Conservation (phyloP, 306 rosid genomes). For the Ormosia emarginata region DNA sequence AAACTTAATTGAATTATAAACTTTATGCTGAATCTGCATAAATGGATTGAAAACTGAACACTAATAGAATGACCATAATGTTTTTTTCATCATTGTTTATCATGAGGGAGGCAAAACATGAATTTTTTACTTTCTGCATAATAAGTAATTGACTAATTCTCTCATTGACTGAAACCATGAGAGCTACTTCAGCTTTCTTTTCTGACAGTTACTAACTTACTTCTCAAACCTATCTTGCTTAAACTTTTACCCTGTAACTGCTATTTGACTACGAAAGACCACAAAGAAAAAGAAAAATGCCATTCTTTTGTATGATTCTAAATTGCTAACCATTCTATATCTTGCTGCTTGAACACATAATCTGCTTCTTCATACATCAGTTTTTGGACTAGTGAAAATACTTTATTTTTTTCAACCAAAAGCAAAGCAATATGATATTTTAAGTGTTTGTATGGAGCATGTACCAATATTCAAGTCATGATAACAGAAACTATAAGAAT, state of each 20-base stretch:
- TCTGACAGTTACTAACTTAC: too few relatives aligned
- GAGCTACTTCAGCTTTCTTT: too few relatives aligned
- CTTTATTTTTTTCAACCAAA: neutral
- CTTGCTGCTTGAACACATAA: neutral
- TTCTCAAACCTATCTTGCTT: too few relatives aligned
- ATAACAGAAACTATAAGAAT: neutral
- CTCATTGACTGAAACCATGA: too few relatives aligned
- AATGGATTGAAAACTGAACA: neutral
- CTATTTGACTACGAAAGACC: too few relatives aligned
- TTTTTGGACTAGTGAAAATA: neutral
- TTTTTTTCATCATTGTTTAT: neutral
- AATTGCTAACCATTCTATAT: too few relatives aligned
- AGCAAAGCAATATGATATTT: neutral
- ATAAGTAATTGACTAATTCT: neutral
- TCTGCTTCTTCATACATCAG: neutral
- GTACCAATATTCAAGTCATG: neutral
- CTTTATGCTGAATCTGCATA: neutral
- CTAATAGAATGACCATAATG: neutral
- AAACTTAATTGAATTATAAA: neutral
- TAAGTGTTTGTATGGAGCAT: neutral
- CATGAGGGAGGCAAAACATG: too few relatives aligned
- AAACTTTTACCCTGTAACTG: too few relatives aligned
- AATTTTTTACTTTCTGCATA: neutral
- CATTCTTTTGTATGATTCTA: too few relatives aligned
- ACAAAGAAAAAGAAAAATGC: too few relatives aligned